Evolutionary conservation across 2,329 filamentous ascomycete species (phyloP).

Genomic region (Sarocladium strictum): DNA sequence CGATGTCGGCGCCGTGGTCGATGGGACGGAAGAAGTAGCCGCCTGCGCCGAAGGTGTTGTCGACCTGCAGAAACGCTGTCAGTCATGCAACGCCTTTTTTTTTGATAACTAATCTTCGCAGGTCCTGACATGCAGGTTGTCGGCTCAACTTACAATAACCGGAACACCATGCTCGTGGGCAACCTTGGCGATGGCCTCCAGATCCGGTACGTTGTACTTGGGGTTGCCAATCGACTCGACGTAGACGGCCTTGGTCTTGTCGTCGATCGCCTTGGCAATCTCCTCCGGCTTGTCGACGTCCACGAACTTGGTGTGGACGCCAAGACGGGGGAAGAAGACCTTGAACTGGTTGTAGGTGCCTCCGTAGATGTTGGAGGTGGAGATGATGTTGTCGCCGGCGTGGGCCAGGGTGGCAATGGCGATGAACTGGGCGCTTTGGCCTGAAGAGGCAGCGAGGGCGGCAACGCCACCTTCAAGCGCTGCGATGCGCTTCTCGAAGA

Average conservation of each 20-base stretch:
- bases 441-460: conserved; percentile 77
- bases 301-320: conserved; percentile 84
- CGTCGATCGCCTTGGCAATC: conserved; percentile 78
- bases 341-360: conserved; percentile 98
- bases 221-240: conserved; percentile 93
- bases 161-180: conserved; percentile 66
- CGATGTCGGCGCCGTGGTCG: conserved; percentile 85
- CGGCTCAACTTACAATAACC: conserved; percentile 43
- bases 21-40: conserved; percentile 85
- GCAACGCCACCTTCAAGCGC: conserved; percentile 89
- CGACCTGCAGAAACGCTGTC: conserved; percentile 48
- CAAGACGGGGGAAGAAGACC: conserved; percentile 79
- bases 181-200: conserved; percentile 77
- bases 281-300: conserved; percentile 73
- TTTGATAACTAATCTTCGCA: too few relatives aligned
- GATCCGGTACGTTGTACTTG: conserved; percentile 85
- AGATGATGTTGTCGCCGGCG: conserved; percentile 86
- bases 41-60: conserved; percentile 93
- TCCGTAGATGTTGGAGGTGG: conserved; percentile 85
- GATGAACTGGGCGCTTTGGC: conserved; percentile 91
- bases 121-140: too few relatives aligned
- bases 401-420: conserved; percentile 77
- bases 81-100: too few relatives aligned
- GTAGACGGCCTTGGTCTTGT: conserved; percentile 88
- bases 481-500: conserved; percentile 95